Evolutionary conservation across 2,329 filamentous ascomycete genomes (phyloP).

Genomic region (Penicillium nordicum): DNA sequence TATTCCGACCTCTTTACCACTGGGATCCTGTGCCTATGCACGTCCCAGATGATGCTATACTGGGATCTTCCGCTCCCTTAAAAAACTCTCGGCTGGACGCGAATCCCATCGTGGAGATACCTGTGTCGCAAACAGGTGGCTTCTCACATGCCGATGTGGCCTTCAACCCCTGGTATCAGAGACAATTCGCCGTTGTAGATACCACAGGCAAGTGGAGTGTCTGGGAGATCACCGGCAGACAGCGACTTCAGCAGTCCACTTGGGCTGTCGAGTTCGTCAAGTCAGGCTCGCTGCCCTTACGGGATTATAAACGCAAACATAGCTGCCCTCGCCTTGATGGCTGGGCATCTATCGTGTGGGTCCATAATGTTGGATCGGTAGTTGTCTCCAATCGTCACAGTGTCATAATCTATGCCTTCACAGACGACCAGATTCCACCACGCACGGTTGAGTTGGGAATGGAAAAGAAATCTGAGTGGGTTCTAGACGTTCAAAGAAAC

Average conservation of each 20-base stretch:
- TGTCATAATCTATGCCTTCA: slow-evolving; percentile 37
- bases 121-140: slow-evolving; percentile 44
- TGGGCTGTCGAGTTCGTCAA: slow-evolving; percentile 28
- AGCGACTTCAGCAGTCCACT: slow-evolving; percentile 27
- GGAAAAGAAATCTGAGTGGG: slow-evolving; percentile 47
- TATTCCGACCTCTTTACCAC: slow-evolving; percentile 47
- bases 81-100: slow-evolving; percentile 46
- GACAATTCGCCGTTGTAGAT: slow-evolving; percentile 57
- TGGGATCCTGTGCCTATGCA: slow-evolving; percentile 26
- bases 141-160: slow-evolving; percentile 52
- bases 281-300: slow-evolving; percentile 32
- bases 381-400: slow-evolving; percentile 52
- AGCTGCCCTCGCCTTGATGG: slow-evolving; percentile 36
- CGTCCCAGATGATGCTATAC: slow-evolving; percentile 13
- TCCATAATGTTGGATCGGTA: slow-evolving; percentile 39
- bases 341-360: slow-evolving; percentile 45
- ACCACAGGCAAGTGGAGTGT: slow-evolving; percentile 54
- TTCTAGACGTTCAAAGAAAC: slow-evolving; percentile 52
- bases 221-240: slow-evolving; percentile 41
- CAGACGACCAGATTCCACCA: slow-evolving; percentile 23
- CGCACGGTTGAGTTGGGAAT: slow-evolving; percentile 38
- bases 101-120: slow-evolving; percentile 47
- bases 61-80: slow-evolving; percentile 9
- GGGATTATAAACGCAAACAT: slow-evolving; percentile 11
- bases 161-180: slow-evolving; percentile 59